Conservation (phyloP, 169 alveolate genomes). For the Blepharisma undulans region DNA sequence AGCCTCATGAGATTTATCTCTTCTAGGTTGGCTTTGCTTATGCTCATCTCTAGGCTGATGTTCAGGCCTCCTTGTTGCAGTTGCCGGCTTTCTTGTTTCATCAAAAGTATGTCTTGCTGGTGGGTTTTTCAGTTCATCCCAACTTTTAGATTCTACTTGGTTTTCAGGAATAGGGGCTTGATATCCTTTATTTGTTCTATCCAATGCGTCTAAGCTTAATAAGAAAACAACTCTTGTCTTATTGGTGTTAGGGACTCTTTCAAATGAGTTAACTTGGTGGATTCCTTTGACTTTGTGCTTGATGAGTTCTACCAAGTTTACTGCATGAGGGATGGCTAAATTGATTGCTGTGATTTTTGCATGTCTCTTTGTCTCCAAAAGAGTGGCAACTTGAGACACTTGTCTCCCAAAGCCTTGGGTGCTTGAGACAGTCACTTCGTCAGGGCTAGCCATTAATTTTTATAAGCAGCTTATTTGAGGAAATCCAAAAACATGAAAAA, state of each 20-base stretch:
- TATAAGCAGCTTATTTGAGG: neutral
- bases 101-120: constrained; percentile 9
- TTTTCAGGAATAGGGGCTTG: constrained; percentile 20
- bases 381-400: neutral
- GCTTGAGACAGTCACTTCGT: neutral
- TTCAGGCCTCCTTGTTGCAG: neutral
- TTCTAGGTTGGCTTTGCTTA: neutral
- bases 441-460: neutral
- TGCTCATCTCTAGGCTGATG: neutral
- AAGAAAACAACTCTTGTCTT: neutral
- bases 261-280: neutral
- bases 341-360: constrained; percentile 27
- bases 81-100: neutral
- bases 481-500: neutral
- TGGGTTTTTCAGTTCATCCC: neutral
- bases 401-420: neutral
- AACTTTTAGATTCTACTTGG: neutral
- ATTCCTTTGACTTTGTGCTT: constrained; percentile 22
- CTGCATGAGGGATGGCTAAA: constrained; percentile 13
- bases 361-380: neutral
- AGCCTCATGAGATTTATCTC: neutral
- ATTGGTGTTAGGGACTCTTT: constrained; percentile 15
- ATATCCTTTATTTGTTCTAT: neutral
- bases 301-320: constrained; percentile 1
- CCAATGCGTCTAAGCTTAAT: neutral